Evolutionary conservation across 164 flowering plant species (phyloP).

Genomic region (Kingdonia uniflora): DNA sequence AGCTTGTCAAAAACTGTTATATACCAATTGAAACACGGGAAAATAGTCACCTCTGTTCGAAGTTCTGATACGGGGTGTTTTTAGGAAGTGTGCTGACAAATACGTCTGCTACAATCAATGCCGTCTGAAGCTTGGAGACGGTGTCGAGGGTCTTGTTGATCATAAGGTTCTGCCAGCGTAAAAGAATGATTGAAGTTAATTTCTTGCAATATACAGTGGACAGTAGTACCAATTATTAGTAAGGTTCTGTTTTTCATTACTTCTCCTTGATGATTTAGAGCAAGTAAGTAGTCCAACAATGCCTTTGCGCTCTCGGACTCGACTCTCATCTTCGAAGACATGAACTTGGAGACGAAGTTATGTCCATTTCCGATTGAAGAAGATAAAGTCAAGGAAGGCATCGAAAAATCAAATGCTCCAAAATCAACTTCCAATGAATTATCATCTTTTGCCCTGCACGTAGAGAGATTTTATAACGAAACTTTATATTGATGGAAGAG

Average conservation of each 20-base stretch:
- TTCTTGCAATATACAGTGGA: neutral
- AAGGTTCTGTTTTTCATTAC: constrained; percentile 24
- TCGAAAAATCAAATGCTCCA: constrained; percentile 52
- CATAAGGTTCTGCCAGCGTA: constrained; percentile 58
- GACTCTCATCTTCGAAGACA: constrained; percentile 39
- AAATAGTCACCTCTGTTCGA: constrained; percentile 48
- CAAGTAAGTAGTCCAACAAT: constrained; percentile 49
- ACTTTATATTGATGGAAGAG: neutral
- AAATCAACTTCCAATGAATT: constrained; percentile 86
- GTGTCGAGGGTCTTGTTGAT: constrained; percentile 58
- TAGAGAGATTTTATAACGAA: neutral
- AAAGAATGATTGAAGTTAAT: neutral
- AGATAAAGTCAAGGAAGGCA: constrained; percentile 47
- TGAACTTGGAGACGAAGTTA: constrained; percentile 44
- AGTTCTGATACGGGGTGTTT: constrained; percentile 50
- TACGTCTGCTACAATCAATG: constrained; percentile 53
- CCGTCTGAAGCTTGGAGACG: constrained; percentile 51
- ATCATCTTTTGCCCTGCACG: constrained; percentile 83
- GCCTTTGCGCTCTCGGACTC: constrained; percentile 28
- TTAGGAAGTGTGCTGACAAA: constrained; percentile 37
- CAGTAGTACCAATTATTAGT: neutral
- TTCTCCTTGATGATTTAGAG: constrained; percentile 59
- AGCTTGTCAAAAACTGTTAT: too few relatives aligned
- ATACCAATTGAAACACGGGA: too few relatives aligned
- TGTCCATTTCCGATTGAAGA: constrained; percentile 82